Evolutionary conservation across 176 grass and related monocot species (phyloP).

Genomic region (Avena insularis): DNA sequence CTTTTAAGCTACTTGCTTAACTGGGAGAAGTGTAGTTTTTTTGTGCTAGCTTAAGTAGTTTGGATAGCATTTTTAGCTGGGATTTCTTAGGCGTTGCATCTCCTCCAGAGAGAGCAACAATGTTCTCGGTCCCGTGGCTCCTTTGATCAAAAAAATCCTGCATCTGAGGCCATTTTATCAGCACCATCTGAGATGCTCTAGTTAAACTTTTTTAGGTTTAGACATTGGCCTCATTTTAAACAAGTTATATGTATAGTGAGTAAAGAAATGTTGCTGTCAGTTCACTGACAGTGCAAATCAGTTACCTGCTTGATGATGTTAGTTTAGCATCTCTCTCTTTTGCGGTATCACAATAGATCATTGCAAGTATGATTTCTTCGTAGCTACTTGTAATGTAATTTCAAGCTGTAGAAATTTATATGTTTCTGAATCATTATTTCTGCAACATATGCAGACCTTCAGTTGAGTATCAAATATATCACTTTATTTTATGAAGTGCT

Average conservation of each 20-base stretch:
- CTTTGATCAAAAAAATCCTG: background rate
- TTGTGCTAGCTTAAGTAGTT: too few relatives aligned
- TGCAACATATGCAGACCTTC: background rate
- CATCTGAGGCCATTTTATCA: slow-evolving; percentile 17
- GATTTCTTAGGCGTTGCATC: too few relatives aligned
- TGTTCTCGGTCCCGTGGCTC: too few relatives aligned
- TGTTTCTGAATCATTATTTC: slow-evolving; percentile 15
- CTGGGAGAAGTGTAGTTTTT: too few relatives aligned
- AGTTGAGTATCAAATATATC: slow-evolving; percentile 4
- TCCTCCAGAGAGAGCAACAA: too few relatives aligned
- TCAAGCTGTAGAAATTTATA: slow-evolving; percentile 13
- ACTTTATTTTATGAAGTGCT: slow-evolving; percentile 31
- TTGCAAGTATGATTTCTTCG: background rate
- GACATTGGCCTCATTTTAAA: background rate
- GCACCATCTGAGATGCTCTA: background rate
- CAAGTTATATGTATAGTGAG: slow-evolving; percentile 5
- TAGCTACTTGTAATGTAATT: slow-evolving; percentile 34
- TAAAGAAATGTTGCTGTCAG: slow-evolving; percentile 5
- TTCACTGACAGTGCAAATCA: slow-evolving; percentile 4
- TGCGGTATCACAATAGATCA: background rate
- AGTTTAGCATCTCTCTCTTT: background rate
- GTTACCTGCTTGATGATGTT: background rate
- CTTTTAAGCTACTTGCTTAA: too few relatives aligned
- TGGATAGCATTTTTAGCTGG: too few relatives aligned
- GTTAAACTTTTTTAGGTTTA: background rate